These are phyloP conservation scores for Theobroma cacao DNA, from an alignment of 345 rosid genomes.

Conservation along the genomic window DNA sequence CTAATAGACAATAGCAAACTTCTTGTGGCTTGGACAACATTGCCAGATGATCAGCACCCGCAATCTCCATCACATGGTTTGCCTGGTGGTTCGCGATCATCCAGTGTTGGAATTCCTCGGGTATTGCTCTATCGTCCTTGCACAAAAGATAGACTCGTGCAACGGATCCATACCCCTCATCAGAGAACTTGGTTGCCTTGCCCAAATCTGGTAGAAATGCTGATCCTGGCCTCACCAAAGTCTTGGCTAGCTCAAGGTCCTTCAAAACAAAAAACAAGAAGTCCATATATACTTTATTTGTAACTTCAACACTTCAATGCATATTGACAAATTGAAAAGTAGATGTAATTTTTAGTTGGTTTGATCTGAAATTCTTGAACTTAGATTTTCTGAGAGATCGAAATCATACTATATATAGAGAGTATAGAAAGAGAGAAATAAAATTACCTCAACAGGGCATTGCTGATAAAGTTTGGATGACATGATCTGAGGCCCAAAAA, in stretches of 20 bases:
- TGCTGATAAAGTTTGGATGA: constrained; percentile 26
- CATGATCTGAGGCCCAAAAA: constrained; percentile 28
- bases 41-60: constrained; percentile 1
- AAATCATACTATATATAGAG: too few relatives aligned
- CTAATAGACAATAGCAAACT: constrained; percentile 25
- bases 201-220: constrained; percentile 20
- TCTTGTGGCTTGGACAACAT: constrained; percentile 36
- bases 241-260: constrained; percentile 38
- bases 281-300: too few relatives aligned
- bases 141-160: background rate
- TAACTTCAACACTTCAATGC: background rate
- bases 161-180: background rate
- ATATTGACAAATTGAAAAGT: too few relatives aligned
- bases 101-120: background rate
- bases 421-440: too few relatives aligned
- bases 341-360: too few relatives aligned
- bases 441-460: constrained; percentile 27
- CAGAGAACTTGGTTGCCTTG: constrained; percentile 1
- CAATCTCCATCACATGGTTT: constrained; percentile 23
- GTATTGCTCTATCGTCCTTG: background rate
- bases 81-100: background rate
- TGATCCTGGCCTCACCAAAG: constrained; percentile 27
- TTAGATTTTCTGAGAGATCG: too few relatives aligned
- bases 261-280: background rate
- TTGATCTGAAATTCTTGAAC: too few relatives aligned